These are phyloP conservation scores for Calocera viscosa DNA, from an alignment of 768 basidiomycete genomes.

Conservation along the genomic window DNA sequence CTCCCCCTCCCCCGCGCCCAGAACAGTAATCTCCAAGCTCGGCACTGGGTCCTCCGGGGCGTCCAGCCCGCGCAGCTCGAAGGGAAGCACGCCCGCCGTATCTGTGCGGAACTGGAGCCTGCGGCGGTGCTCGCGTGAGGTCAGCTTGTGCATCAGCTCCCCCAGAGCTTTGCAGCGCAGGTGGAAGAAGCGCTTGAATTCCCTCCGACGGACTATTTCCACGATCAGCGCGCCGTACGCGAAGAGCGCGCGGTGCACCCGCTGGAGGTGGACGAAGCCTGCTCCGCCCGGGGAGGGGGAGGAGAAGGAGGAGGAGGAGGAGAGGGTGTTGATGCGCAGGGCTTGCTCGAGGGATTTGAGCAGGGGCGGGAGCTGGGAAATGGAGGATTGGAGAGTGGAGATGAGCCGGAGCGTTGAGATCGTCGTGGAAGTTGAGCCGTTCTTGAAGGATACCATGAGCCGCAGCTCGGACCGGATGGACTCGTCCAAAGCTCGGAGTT, in stretches of 20 bases:
- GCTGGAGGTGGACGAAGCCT: slow-evolving; percentile 80
- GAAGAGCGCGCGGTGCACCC: slow-evolving; percentile 80
- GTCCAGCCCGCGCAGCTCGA: slow-evolving; percentile 59
- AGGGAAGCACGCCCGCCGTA: slow-evolving; percentile 75
- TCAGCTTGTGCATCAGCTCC: slow-evolving; percentile 77
- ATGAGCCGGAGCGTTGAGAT: slow-evolving; percentile 59
- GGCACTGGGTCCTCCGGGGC: slow-evolving; percentile 54
- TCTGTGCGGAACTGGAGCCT: slow-evolving; percentile 77
- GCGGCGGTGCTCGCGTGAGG: slow-evolving; percentile 65
- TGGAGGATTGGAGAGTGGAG: slow-evolving; percentile 65
- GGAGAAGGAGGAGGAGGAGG: slow-evolving; percentile 6
- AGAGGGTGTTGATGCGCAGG: slow-evolving; percentile 42
- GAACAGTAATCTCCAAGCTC: slow-evolving; percentile 63
- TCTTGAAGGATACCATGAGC: slow-evolving; percentile 18
- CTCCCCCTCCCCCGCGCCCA: slow-evolving; percentile 45
- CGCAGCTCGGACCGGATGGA: neutral
- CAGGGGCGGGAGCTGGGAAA: slow-evolving; percentile 57
- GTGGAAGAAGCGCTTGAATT: slow-evolving; percentile 75
- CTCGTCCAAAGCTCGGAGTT: neutral
- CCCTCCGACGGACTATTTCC: slow-evolving; percentile 81
- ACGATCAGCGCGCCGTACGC: slow-evolving; percentile 85
- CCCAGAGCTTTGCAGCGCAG: slow-evolving; percentile 65
- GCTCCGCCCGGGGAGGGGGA: slow-evolving; percentile 26
- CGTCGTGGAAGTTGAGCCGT: slow-evolving; percentile 29
- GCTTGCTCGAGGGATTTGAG: slow-evolving; percentile 56